Evolutionary conservation across 225 moss, liverwort and hornwort genomes (phyloP), one percentile per base, ranked within the genome.

Genomic region (Neckera pumila): DNA sequence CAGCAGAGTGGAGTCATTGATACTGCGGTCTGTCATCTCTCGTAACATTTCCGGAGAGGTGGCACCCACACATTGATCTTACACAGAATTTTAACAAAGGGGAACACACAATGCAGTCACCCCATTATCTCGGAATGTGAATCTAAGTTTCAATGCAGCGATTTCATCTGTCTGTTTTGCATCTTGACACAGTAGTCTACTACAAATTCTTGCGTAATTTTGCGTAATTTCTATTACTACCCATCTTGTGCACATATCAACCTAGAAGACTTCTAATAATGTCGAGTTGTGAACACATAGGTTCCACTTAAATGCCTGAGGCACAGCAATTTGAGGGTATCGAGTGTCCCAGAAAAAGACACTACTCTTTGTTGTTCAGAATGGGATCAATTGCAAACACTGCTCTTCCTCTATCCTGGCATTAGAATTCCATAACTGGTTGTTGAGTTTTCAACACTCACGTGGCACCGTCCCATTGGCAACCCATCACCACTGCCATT

Each of bases 391-490:
- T n/a, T n/a, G n/a, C n/a, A n/a, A n/a, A 18, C 18, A 47, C 2
- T 4, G 0, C 26, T 2, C 14, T 25, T 25, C 25, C 25, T 72
- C 47, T 19, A 2, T 31, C 12, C 1, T 11, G 0, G 27, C 3
- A 45, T 10, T 28, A 28, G 10, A 45, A 73, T 73, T 30, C 28
- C 17, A 15, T 4, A 6, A 9, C n/a, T n/a, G n/a, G n/a, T n/a
- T n/a, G n/a, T n/a, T n/a, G n/a, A n/a, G n/a, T n/a, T n/a, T n/a
- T n/a, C n/a, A n/a, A n/a, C n/a, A n/a, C n/a, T n/a, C n/a, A n/a
- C n/a, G n/a, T n/a, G n/a, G n/a, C n/a, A n/a, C n/a, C n/a, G n/a
- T n/a, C n/a, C n/a, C n/a, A n/a, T n/a, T n/a, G n/a, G n/a, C n/a
- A n/a, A n/a, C n/a, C n/a, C n/a, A n/a, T n/a, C n/a, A n/a, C n/a